Base-by-base conservation (phyloP, 139 green algal species). In the Micractinium sp. region DNA sequence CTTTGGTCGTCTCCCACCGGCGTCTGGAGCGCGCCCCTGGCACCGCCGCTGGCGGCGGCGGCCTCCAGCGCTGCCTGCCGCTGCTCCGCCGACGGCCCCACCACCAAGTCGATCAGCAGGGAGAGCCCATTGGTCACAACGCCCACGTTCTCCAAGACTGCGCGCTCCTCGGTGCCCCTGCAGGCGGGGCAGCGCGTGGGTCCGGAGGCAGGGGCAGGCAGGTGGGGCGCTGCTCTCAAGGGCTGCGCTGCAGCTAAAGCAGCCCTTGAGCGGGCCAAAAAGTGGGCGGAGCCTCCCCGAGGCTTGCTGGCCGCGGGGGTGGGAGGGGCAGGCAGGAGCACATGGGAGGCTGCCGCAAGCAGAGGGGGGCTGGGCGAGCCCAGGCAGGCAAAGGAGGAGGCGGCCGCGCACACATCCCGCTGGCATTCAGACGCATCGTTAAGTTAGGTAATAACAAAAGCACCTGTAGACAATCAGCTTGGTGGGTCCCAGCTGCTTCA, bases 111-210 rank as follows among this genome's bases (percentile, higher is more conserved):
- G 12, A 89, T 33, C 47, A 92, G 86, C 47, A 56, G 3, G 13
- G 23, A 33, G 35, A 92, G 20, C 23, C 88, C 85, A 39, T 87
- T 61, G 47, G 78, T 35, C 38, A 91, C 38, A 36, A 85, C 81
- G 47, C 90, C 90, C 13, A 90, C 90, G 14, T 90, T 93, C 81
- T 91, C 82, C 38, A 91, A 88, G 19, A 91, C n/a, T 0, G 76
- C 87, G 22, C 75, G 71, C 35, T 22, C 18, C 33, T 91, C 90
- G 27, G 90, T 86, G 15, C 87, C 90, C 23, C 87, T 84, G 87
- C 87, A 41, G 22, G 47, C 4, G 29, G 20, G 38, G 67, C 16
- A 71, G 22, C 20, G 63, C 4, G 20, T 33, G 36, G 38, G 18
- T 16, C n/a, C 36, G 20, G 19, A 33, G 76, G 36, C 36, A 61